Conservation (phyloP, 2,329 filamentous ascomycete species). For the Colletotrichum sp. region DNA sequence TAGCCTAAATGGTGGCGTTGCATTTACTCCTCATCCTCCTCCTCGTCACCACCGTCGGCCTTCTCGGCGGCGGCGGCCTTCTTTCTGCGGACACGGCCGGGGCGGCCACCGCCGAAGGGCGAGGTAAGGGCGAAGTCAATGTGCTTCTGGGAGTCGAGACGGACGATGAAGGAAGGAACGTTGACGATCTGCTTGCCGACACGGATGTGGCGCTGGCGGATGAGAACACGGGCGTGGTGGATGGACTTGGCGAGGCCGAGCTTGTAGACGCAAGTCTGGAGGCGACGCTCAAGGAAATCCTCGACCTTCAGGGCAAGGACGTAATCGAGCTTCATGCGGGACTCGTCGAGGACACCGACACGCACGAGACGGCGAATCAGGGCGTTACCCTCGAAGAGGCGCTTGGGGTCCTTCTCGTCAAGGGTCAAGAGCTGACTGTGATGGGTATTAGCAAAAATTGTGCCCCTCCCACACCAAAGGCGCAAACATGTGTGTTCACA, state of each 20-base stretch:
- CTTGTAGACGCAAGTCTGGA: conserved; percentile 99
- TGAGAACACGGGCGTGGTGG: conserved; percentile 99
- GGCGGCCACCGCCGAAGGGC: conserved; percentile 95
- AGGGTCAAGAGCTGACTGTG: conserved; percentile 97
- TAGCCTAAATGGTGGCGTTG: conserved; percentile 27
- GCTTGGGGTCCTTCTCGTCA: conserved; percentile 99
- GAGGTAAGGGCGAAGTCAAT: conserved; percentile 99
- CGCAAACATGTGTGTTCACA: background rate
- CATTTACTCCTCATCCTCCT: conserved; percentile 81
- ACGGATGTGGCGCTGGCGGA: conserved; percentile 99
- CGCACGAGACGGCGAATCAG: conserved; percentile 99
- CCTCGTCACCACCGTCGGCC: conserved; percentile 79
- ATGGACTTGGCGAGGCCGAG: conserved; percentile 99
- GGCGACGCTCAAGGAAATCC: conserved; percentile 99
- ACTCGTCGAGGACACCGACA: conserved; percentile 99
- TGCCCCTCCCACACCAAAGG: background rate
- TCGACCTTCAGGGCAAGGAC: conserved; percentile 98
- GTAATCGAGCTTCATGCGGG: conserved; percentile 99
- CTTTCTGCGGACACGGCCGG: conserved; percentile 98
- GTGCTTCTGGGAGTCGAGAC: conserved; percentile 99
- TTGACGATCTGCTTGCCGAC: conserved; percentile 99
- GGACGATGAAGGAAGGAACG: conserved; percentile 98
- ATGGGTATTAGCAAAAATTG: conserved; percentile 26
- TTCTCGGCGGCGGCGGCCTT: conserved; percentile 97
- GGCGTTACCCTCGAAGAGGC: conserved; percentile 99